Evolutionary conservation across 2,329 filamentous ascomycete genomes (phyloP).

Genomic region (Acarospora socialis): DNA sequence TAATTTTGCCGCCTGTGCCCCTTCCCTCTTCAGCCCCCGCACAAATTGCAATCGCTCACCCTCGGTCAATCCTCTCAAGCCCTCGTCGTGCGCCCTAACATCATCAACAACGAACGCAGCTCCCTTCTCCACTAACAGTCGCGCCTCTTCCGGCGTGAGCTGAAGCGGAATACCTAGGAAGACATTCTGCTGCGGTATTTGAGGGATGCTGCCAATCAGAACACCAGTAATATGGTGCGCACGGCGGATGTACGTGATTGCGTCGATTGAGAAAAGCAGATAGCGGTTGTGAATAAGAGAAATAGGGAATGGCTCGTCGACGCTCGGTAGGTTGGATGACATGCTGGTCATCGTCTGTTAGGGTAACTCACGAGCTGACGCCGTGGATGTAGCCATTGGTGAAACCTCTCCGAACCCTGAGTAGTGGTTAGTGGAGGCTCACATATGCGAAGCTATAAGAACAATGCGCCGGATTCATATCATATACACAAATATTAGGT

Average conservation of each 20-base stretch:
- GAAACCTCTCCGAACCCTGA: too few species aligned
- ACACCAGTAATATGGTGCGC: conserved; percentile 75
- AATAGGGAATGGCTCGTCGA: conserved; percentile 64
- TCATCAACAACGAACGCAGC: conserved; percentile 74
- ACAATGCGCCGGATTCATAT: conserved; percentile 20
- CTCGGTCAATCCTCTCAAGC: conserved; percentile 44
- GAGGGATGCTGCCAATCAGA: conserved; percentile 73
- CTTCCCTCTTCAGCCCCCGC: conserved; percentile 38
- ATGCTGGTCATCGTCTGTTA: too few species aligned
- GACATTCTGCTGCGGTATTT: conserved; percentile 87
- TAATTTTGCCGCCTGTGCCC: conserved; percentile 34
- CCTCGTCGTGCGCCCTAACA: conserved; percentile 50
- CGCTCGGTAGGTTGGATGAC: too few species aligned
- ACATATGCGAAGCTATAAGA: conserved; percentile 20
- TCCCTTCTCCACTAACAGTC: conserved; percentile 61
- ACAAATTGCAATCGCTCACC: conserved; percentile 50
- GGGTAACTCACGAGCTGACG: too few species aligned
- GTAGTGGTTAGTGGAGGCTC: not conserved
- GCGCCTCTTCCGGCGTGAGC: conserved; percentile 80
- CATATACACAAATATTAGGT: conserved; percentile 23
- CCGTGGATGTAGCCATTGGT: too few species aligned
- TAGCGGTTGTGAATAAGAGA: conserved; percentile 68
- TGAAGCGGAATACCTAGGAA: conserved; percentile 82
- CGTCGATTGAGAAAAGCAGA: conserved; percentile 76
- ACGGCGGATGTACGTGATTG: conserved; percentile 62